These are phyloP conservation scores for Talaromyces liani DNA, from an alignment of 495 filamentous ascomycete species.

Conservation along the genomic window DNA sequence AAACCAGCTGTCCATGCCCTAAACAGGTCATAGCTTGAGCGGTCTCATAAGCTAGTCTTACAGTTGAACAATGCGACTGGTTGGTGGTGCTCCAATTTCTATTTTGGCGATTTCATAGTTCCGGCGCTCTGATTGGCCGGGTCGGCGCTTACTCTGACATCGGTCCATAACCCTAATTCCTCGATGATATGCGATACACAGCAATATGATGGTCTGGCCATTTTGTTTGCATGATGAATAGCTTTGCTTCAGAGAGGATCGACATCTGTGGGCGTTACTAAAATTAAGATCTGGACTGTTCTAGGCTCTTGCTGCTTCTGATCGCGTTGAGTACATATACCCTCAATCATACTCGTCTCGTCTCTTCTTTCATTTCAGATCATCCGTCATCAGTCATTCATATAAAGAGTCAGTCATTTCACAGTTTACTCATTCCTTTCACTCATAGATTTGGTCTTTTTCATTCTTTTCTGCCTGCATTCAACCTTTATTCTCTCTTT, in stretches of 20 bases:
- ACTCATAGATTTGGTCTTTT: not conserved
- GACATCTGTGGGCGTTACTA: not conserved
- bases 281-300: not conserved
- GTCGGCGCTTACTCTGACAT: conserved; percentile 6
- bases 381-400: not conserved
- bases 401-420: not conserved
- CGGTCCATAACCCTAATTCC: not conserved
- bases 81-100: not conserved
- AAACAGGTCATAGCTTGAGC: not conserved
- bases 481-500: not conserved
- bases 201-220: not conserved
- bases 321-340: not conserved
- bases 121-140: conserved; percentile 2
- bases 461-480: not conserved
- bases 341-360: not conserved
- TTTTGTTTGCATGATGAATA: not conserved
- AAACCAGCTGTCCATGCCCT: not conserved
- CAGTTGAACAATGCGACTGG: not conserved
- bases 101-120: conserved; percentile 4
- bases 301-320: not conserved
- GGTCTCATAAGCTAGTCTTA: not conserved
- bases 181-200: not conserved
- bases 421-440: not conserved
- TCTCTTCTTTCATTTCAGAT: not conserved
- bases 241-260: not conserved